Percentiles rank a stretch among this genome's conserved stretches.
phyloP scores from a whole-genome alignment of 306 rosid genomes.

The Citrullus mucosospermus region DNA sequence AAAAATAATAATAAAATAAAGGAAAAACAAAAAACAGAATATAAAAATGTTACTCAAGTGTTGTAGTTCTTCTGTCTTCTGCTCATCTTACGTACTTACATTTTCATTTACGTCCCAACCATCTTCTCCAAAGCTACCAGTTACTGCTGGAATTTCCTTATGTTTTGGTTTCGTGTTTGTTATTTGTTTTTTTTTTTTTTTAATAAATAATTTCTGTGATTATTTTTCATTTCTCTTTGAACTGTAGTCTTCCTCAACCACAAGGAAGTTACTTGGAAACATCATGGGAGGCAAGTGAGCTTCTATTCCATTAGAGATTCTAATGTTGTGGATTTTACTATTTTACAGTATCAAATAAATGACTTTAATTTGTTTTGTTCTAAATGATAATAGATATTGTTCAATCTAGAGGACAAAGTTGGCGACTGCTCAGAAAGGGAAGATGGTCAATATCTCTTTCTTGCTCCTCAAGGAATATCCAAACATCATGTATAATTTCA shows the following conservation, averaged over 20 bases:
- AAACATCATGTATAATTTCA: conserved; percentile 37
- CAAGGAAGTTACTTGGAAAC: conserved; percentile 20
- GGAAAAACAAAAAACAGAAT: no score
- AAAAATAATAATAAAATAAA: no score
- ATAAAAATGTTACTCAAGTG: no score
- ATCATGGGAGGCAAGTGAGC: conserved; percentile 44
- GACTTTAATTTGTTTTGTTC: not conserved
- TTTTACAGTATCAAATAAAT: not conserved
- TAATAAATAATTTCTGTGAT: no score
- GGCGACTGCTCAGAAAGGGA: conserved; percentile 21
- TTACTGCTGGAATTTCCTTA: no score
- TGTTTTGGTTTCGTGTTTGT: no score
- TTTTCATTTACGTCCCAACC: no score
- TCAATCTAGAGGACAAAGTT: conserved; percentile 17
- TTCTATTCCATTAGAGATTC: not conserved
- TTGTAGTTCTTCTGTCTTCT: no score
- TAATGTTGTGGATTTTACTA: not conserved
- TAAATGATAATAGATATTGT: conserved; percentile 17
- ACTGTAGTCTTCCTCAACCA: conserved; percentile 26
- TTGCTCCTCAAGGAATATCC: conserved; percentile 28
- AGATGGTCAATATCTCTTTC: conserved; percentile 26
- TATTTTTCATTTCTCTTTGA: no score
- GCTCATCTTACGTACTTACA: no score
- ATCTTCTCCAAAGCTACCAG: no score
- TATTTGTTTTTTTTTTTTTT: no score